Evolutionary conservation across 1,284 basidiomycete genomes (phyloP).

Genomic region (Ceratobasidium sp.): DNA sequence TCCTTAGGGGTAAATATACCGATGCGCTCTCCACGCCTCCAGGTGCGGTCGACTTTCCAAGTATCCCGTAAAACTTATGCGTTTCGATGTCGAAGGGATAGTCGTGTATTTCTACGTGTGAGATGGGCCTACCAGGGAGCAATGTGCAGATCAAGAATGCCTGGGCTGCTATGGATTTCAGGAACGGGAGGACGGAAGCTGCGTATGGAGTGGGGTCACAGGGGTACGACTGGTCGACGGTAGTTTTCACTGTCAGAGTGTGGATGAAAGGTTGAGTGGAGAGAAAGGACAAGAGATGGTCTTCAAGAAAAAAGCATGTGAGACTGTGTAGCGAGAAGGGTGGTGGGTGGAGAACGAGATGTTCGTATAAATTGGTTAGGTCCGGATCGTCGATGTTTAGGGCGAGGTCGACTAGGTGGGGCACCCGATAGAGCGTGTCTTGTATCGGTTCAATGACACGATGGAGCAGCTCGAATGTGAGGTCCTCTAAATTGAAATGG

Average conservation of each 20-base stretch:
- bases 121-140: constrained; percentile 26
- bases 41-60: constrained; percentile 17
- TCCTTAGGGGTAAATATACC: constrained; percentile 19
- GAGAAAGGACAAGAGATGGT: constrained; percentile 10
- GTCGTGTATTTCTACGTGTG: constrained; percentile 10
- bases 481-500: background rate
- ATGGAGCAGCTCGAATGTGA: background rate
- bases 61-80: constrained; percentile 20
- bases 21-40: constrained; percentile 18
- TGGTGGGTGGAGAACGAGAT: background rate
- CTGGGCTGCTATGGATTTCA: constrained; percentile 7
- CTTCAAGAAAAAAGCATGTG: constrained; percentile 8
- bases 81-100: background rate
- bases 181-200: constrained; percentile 16
- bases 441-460: background rate
- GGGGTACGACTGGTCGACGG: constrained; percentile 2
- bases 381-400: constrained; percentile 18
- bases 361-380: constrained; percentile 4
- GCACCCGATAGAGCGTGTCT: background rate
- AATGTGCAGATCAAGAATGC: constrained; percentile 30
- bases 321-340: constrained; percentile 11
- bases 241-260: constrained; percentile 8
- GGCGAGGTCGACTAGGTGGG: constrained; percentile 4
- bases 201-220: background rate
- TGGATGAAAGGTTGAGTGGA: constrained; percentile 10